These are phyloP conservation scores for Plasmodium gonderi DNA, from an alignment of 169 alveolate genomes.

Conservation along the genomic window DNA sequence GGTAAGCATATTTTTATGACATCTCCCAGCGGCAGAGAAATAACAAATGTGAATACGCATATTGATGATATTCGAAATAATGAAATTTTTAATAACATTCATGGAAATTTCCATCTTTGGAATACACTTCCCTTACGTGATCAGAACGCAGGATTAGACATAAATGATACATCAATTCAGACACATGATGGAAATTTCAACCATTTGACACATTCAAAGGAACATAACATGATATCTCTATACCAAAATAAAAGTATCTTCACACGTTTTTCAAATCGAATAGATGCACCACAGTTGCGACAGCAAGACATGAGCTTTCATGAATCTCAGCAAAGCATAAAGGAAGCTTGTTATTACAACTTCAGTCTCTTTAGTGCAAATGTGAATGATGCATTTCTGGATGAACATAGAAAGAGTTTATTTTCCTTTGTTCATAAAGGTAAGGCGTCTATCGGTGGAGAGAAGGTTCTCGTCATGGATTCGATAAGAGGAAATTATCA, in stretches of 20 bases:
- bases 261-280: neutral
- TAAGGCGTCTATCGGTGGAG: neutral
- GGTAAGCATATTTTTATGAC: slow-evolving; percentile 1
- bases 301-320: neutral
- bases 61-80: neutral
- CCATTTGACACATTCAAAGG: neutral
- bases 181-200: neutral
- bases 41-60: neutral
- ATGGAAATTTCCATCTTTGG: too few species aligned
- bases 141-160: too few species aligned
- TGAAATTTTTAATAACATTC: neutral
- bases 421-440: too few species aligned
- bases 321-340: neutral
- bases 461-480: neutral
- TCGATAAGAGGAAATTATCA: too few species aligned
- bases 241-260: neutral
- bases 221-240: neutral
- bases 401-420: too few species aligned
- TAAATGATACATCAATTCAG: too few species aligned
- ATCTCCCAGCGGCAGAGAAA: neutral
- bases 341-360: neutral
- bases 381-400: too few species aligned
- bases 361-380: neutral
- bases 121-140: too few species aligned
- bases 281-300: neutral